A percentile compares a stretch with the other conserved stretches of the same genome.
Evolutionary conservation across 1,284 basidiomycete genomes (phyloP).

Genomic region (Bondarzewia mesenterica): DNA sequence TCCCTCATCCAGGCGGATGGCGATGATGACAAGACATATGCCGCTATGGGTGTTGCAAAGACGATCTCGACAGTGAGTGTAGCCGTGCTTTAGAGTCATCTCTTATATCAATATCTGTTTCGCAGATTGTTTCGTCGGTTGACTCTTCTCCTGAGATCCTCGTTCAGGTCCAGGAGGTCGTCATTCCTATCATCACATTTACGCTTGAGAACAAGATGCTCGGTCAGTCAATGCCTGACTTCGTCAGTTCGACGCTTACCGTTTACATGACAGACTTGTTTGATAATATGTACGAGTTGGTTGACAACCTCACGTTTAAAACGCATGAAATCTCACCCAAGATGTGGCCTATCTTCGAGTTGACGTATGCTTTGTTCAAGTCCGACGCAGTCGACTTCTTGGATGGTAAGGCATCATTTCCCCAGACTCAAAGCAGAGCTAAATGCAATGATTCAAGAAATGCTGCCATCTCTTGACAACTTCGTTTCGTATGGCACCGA

Average conservation of each 20-base stretch:
- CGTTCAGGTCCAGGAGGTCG: constrained; percentile 72
- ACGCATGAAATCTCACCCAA: constrained; percentile 66
- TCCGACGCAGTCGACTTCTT: constrained; percentile 79
- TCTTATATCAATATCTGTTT: too few species aligned
- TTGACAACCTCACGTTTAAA: constrained; percentile 83
- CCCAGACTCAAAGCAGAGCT: neutral
- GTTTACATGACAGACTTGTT: constrained; percentile 55
- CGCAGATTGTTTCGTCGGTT: constrained; percentile 64
- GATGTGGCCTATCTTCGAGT: constrained; percentile 85
- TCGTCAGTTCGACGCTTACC: neutral
- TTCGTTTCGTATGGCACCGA: constrained; percentile 82
- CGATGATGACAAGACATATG: constrained; percentile 78
- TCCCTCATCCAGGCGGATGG: constrained; percentile 39
- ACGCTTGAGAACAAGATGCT: constrained; percentile 72
- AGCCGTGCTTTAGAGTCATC: too few species aligned
- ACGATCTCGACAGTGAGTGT: constrained; percentile 66
- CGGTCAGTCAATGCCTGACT: constrained; percentile 32
- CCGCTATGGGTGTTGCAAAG: constrained; percentile 80
- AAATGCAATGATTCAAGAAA: constrained; percentile 45
- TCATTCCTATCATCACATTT: constrained; percentile 72
- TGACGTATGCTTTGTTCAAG: constrained; percentile 83
- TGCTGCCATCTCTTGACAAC: constrained; percentile 87
- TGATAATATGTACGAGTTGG: constrained; percentile 83
- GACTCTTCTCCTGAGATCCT: constrained; percentile 74
- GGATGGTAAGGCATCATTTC: constrained; percentile 49